phyloP scores from a whole-genome alignment of 768 basidiomycete genomes.

The Phlebiopsis flavidoalba region DNA sequence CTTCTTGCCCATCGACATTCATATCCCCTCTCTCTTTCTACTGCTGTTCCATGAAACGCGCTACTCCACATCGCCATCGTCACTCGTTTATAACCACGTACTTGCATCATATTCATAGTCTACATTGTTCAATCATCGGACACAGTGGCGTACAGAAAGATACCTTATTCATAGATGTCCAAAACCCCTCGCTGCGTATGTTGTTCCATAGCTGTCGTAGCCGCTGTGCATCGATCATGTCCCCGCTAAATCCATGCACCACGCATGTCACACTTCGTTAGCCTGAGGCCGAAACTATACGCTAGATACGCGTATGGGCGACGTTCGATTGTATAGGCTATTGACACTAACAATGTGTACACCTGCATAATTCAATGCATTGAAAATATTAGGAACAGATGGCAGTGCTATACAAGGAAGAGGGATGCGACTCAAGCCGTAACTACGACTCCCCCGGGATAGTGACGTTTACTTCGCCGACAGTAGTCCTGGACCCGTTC shows the following conservation, averaged over 20 bases:
- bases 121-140: slow-evolving; percentile 1
- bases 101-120: background rate
- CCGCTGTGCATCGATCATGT: background rate
- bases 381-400: no score
- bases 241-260: background rate
- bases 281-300: no score
- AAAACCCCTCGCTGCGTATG: background rate
- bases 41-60: background rate
- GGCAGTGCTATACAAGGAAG: no score
- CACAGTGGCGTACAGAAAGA: slow-evolving; percentile 9
- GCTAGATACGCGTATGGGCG: no score
- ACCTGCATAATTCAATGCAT: no score
- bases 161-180: slow-evolving; percentile 11
- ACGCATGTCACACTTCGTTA: no score
- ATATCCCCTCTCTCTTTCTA: background rate
- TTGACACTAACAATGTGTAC: no score
- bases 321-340: no score
- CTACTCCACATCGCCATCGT: background rate
- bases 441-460: no score
- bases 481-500: no score
- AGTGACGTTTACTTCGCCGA: no score
- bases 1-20: background rate
- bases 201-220: slow-evolving; percentile 3
- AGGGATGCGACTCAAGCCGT: no score
- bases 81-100: slow-evolving; percentile 1